Percentiles rank a stretch among this genome's conserved stretches.
Evolutionary conservation across 768 basidiomycete species (phyloP).

Genomic region (Kwoniella europaea): DNA sequence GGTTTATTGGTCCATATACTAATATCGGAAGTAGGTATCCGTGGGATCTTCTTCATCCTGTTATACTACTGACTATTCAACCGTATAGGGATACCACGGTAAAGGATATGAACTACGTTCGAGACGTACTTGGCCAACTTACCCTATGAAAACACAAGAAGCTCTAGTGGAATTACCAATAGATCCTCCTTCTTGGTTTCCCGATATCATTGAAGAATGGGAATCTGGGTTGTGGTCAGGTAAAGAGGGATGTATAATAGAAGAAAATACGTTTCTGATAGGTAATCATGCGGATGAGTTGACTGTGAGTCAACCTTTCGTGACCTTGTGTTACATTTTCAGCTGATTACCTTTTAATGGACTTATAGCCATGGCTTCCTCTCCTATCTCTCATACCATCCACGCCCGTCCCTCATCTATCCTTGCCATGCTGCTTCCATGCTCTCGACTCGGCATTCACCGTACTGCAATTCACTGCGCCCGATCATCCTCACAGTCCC

Average conservation of each 20-base stretch:
- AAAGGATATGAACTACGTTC: conserved; percentile 84
- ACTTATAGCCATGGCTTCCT: conserved; percentile 76
- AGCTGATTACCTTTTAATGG: neutral
- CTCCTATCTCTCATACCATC: conserved; percentile 67
- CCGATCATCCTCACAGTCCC: conserved; percentile 45
- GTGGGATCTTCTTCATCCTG: too few relatives aligned
- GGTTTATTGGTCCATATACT: conserved; percentile 90
- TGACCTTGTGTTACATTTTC: neutral
- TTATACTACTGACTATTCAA: neutral
- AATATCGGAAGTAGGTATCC: conserved; percentile 63
- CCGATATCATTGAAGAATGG: conserved; percentile 50
- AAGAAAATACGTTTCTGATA: conserved; percentile 72
- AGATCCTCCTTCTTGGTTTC: conserved; percentile 64
- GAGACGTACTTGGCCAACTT: conserved; percentile 81
- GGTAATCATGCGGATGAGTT: conserved; percentile 97
- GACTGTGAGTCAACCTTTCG: conserved; percentile 60
- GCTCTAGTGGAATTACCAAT: conserved; percentile 72
- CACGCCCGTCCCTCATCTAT: conserved; percentile 54
- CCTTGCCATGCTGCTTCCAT: conserved; percentile 67
- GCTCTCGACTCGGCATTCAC: conserved; percentile 85
- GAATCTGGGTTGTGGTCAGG: conserved; percentile 38
- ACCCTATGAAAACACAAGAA: conserved; percentile 68
- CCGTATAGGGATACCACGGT: conserved; percentile 71
- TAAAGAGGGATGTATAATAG: conserved; percentile 54
- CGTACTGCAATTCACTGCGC: conserved; percentile 32